These are phyloP conservation scores for Arabis hirsuta DNA, from an alignment of 345 rosid species.

Conservation along the genomic window DNA sequence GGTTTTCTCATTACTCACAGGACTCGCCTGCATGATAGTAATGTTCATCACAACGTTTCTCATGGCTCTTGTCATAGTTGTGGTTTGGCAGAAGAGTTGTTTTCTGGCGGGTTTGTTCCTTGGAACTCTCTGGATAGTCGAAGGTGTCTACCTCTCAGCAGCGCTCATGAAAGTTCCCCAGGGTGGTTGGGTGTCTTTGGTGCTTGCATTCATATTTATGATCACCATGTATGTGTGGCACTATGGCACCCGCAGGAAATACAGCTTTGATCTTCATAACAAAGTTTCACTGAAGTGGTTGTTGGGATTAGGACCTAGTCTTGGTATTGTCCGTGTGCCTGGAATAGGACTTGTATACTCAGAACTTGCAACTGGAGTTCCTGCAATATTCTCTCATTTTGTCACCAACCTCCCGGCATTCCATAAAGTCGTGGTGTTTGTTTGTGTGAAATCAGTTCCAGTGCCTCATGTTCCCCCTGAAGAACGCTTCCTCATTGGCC, in stretches of 20 bases:
- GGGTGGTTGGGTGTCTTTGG: slow-evolving; percentile 94
- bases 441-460: slow-evolving; percentile 95
- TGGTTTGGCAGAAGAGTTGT: slow-evolving; percentile 72
- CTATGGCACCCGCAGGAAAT: slow-evolving; percentile 88
- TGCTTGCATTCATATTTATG: slow-evolving; percentile 69
- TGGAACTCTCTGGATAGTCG: slow-evolving; percentile 68
- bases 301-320: slow-evolving; percentile 94
- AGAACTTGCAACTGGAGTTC: slow-evolving; percentile 91
- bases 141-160: slow-evolving; percentile 86
- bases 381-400: slow-evolving; percentile 94
- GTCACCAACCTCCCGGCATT: slow-evolving; percentile 96
- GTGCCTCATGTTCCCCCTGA: slow-evolving; percentile 87
- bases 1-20: slow-evolving; percentile 49
- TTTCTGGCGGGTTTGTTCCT: slow-evolving; percentile 66
- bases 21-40: slow-evolving; percentile 87
- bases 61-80: slow-evolving; percentile 82
- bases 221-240: slow-evolving; percentile 87
- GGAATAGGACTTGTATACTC: slow-evolving; percentile 95
- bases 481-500: slow-evolving; percentile 94
- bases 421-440: slow-evolving; percentile 86
- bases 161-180: slow-evolving; percentile 77
- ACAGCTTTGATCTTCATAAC: slow-evolving; percentile 90
- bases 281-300: slow-evolving; percentile 93
- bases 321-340: slow-evolving; percentile 93
- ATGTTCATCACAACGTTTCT: slow-evolving; percentile 89